Evolutionary conservation across 2,329 filamentous ascomycete genomes (phyloP).

Genomic region (Colletotrichum euphorbiae): DNA sequence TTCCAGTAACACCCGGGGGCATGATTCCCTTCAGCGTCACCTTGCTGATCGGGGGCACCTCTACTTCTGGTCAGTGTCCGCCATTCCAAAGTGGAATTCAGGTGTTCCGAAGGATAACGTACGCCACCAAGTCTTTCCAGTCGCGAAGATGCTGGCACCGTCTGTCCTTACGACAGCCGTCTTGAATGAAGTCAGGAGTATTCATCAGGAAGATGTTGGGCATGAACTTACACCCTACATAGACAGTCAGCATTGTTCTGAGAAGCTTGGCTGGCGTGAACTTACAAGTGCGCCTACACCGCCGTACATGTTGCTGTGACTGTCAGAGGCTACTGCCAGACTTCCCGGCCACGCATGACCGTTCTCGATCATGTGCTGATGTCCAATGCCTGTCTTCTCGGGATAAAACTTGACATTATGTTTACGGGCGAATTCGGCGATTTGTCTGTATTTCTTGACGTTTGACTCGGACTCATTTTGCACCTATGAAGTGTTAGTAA

Average conservation of each 20-base stretch:
- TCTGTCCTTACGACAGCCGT: conserved; percentile 85
- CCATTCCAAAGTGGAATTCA: no score
- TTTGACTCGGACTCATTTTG: background rate
- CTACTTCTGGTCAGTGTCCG: no score
- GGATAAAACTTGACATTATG: conserved; percentile 84
- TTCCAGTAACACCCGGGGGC: conserved; percentile 85
- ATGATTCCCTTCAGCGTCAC: conserved; percentile 81
- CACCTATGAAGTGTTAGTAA: background rate
- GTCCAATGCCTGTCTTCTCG: conserved; percentile 79
- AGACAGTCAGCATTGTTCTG: background rate
- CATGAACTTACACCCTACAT: background rate
- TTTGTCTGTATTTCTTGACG: conserved; percentile 82
- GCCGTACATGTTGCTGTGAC: conserved; percentile 85
- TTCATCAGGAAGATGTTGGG: no score
- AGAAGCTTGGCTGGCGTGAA: rapidly evolving
- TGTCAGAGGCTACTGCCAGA: conserved; percentile 81
- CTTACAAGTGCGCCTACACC: conserved; percentile 65
- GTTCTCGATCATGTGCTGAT: conserved; percentile 93
- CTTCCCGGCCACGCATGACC: conserved; percentile 87
- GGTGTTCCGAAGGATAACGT: no score
- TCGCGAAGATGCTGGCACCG: conserved; percentile 87
- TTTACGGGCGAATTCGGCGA: conserved; percentile 82
- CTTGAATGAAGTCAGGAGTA: conserved; percentile 65
- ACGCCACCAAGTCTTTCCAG: conserved; percentile 84
- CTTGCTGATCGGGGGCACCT: conserved; percentile 85